Conservation (phyloP, 768 basidiomycete species). For the Termitomyces sp. region DNA sequence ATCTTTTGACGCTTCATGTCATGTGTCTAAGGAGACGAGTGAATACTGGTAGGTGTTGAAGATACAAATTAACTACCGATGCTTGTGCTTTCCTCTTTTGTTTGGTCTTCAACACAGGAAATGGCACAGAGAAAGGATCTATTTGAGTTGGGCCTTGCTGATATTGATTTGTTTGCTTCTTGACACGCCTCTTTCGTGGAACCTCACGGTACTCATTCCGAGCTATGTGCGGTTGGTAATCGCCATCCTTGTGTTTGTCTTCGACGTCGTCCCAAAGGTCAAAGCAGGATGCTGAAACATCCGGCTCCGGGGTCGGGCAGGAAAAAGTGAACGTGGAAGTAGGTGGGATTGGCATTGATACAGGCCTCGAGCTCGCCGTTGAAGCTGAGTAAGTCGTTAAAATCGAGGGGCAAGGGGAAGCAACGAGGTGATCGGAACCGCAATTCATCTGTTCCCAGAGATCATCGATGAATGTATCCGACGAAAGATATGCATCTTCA, state of each 20-base stretch:
- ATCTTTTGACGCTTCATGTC: conserved; percentile 10
- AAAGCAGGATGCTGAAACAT: background rate
- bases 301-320: background rate
- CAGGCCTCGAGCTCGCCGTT: background rate
- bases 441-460: conserved; percentile 4
- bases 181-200: background rate
- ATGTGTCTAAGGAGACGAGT: background rate
- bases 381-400: conserved; percentile 1
- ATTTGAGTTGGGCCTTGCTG: background rate
- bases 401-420: conserved; percentile 6
- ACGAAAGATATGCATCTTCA: conserved; percentile 1
- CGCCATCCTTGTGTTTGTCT: conserved; percentile 7
- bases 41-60: background rate
- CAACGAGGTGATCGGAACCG: background rate
- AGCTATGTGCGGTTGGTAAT: conserved; percentile 5
- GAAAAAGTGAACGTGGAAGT: conserved; percentile 1
- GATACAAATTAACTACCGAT: background rate
- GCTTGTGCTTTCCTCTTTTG: conserved; percentile 6
- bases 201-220: background rate
- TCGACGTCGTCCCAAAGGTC: conserved; percentile 1
- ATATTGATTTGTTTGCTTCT: background rate
- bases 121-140: background rate
- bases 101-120: background rate
- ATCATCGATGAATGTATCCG: conserved; percentile 6
- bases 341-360: background rate